These are phyloP conservation scores for Rhodotorula sp. DNA, from an alignment of 1,284 basidiomycete genomes.

Conservation along the genomic window DNA sequence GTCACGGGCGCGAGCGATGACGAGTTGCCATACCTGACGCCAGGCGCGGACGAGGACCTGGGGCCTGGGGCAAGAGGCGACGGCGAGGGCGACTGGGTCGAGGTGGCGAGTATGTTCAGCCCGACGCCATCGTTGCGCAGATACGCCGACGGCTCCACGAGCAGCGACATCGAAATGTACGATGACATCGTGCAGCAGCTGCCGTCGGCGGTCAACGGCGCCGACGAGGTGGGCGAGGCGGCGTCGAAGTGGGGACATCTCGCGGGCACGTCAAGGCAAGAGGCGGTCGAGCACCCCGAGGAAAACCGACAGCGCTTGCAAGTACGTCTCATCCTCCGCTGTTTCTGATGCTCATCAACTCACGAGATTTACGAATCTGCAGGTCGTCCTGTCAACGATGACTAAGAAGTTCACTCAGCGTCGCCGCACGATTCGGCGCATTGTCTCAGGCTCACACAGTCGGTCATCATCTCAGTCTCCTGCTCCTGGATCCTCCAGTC, in stretches of 20 bases:
- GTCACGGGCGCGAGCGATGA: not conserved
- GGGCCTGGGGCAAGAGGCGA: conserved; percentile 23
- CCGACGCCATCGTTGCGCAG: not conserved
- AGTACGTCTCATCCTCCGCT: conserved; percentile 7
- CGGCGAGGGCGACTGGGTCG: conserved; percentile 50
- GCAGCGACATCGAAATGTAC: conserved; percentile 18
- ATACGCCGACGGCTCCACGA: conserved; percentile 7
- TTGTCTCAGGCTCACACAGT: conserved; percentile 20
- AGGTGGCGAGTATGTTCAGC: conserved; percentile 47
- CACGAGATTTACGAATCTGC: conserved; percentile 1
- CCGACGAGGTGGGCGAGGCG: not conserved
- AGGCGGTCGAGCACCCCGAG: conserved; percentile 47
- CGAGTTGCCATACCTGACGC: not conserved
- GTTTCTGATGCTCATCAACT: too few species aligned
- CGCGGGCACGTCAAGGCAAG: conserved; percentile 40
- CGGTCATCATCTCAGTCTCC: not conserved
- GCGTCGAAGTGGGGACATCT: conserved; percentile 3
- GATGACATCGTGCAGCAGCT: conserved; percentile 16
- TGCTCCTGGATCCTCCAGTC: not conserved
- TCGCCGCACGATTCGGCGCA: conserved; percentile 50
- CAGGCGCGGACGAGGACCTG: not conserved
- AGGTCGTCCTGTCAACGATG: conserved; percentile 55
- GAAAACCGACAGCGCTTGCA: conserved; percentile 48
- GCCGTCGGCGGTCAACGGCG: conserved; percentile 29
- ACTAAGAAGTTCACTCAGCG: conserved; percentile 54